Conservation (phyloP, 192 early-diverging fungal species). For the Cladochytrium replicatum region DNA sequence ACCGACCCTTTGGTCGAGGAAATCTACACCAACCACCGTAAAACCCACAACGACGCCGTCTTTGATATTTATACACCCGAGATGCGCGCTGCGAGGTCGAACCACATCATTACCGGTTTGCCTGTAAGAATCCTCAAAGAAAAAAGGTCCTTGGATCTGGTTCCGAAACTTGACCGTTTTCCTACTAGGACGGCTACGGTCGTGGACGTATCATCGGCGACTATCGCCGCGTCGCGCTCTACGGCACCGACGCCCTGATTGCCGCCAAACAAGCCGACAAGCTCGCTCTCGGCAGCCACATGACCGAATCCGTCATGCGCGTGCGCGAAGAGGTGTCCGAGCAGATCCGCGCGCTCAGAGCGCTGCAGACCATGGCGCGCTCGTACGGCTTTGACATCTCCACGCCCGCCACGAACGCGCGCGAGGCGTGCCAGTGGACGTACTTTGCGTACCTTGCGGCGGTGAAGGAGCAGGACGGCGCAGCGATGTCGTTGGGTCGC, state of each 20-base stretch:
- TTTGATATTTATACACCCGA: slow-evolving; percentile 15
- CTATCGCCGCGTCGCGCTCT: slow-evolving; percentile 18
- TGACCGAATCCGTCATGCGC: slow-evolving; percentile 11
- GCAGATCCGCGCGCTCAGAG: slow-evolving; percentile 13
- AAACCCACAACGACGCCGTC: slow-evolving; percentile 14
- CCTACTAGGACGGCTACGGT: slow-evolving; percentile 11
- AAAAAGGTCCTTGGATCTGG: not conserved
- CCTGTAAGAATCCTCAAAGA: not conserved
- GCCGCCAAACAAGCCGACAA: slow-evolving; percentile 8
- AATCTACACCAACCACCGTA: slow-evolving; percentile 14
- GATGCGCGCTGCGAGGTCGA: slow-evolving; percentile 14
- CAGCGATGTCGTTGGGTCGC: slow-evolving; percentile 15
- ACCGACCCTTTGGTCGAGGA: slow-evolving; percentile 7
- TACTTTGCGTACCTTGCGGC: slow-evolving; percentile 17
- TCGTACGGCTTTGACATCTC: slow-evolving; percentile 14
- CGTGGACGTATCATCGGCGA: slow-evolving; percentile 17
- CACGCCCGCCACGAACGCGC: slow-evolving; percentile 13
- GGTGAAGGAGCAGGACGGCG: slow-evolving; percentile 19
- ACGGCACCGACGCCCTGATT: slow-evolving; percentile 14
- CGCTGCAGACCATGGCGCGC: slow-evolving; percentile 6
- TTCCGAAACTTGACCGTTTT: not conserved
- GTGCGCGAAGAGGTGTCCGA: slow-evolving; percentile 14
- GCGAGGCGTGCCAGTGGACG: slow-evolving; percentile 13
- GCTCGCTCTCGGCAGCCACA: slow-evolving; percentile 2
- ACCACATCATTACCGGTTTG: slow-evolving; percentile 18